These are phyloP conservation scores for Starmerella floricola DNA, from an alignment of 805 yeast species.

Conservation along the genomic window DNA sequence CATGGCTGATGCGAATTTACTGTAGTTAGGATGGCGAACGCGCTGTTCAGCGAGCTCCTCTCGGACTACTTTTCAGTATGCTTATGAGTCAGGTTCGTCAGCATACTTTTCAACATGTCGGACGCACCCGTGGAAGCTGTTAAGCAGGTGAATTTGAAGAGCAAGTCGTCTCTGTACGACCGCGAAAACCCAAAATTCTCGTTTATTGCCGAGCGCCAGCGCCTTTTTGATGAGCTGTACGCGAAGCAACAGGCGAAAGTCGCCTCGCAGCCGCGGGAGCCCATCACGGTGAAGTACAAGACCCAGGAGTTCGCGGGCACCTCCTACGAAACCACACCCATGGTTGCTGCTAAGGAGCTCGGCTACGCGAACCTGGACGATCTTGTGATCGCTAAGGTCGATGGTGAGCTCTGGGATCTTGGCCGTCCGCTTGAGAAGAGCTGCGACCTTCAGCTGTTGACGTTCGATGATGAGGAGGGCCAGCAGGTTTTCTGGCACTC, in stretches of 20 bases:
- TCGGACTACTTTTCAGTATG: too few species aligned
- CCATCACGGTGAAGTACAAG: constrained; percentile 73
- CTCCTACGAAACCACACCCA: constrained; percentile 83
- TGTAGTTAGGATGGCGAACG: too few species aligned
- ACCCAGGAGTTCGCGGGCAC: constrained; percentile 69
- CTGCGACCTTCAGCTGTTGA: constrained; percentile 60
- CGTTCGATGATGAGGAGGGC: constrained; percentile 90
- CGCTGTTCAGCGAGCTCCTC: too few species aligned
- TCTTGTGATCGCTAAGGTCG: constrained; percentile 80
- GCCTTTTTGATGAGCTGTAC: constrained; percentile 68
- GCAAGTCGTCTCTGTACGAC: constrained; percentile 18
- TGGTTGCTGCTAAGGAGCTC: constrained; percentile 69
- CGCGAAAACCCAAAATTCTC: constrained; percentile 60
- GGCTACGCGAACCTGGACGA: constrained; percentile 82
- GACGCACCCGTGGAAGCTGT: constrained; percentile 13
- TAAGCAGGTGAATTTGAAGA: constrained; percentile 12
- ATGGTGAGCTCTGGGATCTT: constrained; percentile 88
- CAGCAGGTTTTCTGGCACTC: constrained; percentile 97
- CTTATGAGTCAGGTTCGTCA: not conserved
- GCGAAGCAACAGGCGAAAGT: constrained; percentile 61
- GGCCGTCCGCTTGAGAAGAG: constrained; percentile 83
- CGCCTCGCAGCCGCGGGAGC: constrained; percentile 47
- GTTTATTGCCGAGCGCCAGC: constrained; percentile 67
- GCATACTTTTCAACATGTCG: constrained; percentile 3
- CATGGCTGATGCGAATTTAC: too few species aligned